These are phyloP conservation scores for Dactylellina leptospora DNA, from an alignment of 2,329 filamentous ascomycete species.

Conservation along the genomic window DNA sequence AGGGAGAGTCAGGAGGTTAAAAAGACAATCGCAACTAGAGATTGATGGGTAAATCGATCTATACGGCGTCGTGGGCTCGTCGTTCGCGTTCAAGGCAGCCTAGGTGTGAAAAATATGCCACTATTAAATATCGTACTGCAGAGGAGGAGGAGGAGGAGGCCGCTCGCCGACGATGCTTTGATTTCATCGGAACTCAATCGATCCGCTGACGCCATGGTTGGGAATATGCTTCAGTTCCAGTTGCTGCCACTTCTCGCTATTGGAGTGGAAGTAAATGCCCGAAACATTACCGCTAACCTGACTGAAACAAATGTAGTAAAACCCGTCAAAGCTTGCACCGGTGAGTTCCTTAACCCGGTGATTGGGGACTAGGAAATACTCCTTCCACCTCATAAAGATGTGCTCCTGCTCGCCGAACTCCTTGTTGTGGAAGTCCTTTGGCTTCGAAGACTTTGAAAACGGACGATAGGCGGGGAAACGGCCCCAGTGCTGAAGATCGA, in stretches of 20 bases:
- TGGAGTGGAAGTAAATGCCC: constrained; percentile 97
- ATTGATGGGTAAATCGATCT: no score
- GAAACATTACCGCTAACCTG: constrained; percentile 84
- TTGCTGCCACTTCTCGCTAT: constrained; percentile 98
- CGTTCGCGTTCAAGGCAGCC: no score
- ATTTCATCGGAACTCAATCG: constrained; percentile 83
- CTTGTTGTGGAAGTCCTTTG: constrained; percentile 65
- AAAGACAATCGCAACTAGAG: not conserved
- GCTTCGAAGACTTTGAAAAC: constrained; percentile 65
- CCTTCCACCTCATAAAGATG: constrained; percentile 99
- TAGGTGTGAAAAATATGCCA: no score
- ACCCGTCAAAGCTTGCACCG: constrained; percentile 96
- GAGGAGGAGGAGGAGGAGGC: not conserved
- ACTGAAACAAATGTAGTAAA: constrained; percentile 99
- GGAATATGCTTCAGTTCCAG: constrained; percentile 88
- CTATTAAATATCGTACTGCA: no score
- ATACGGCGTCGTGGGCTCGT: no score
- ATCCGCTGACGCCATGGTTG: constrained; percentile 81
- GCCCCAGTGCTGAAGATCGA: constrained; percentile 90
- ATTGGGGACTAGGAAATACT: constrained; percentile 95
- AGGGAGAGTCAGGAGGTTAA: not conserved
- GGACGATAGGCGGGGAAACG: constrained; percentile 88
- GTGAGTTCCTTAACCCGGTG: constrained; percentile 89
- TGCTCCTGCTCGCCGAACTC: constrained; percentile 82
- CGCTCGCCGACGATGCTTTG: no score